Base-by-base conservation (phyloP, 495 filamentous ascomycete species). In the Beverwykella pulmonaria region DNA sequence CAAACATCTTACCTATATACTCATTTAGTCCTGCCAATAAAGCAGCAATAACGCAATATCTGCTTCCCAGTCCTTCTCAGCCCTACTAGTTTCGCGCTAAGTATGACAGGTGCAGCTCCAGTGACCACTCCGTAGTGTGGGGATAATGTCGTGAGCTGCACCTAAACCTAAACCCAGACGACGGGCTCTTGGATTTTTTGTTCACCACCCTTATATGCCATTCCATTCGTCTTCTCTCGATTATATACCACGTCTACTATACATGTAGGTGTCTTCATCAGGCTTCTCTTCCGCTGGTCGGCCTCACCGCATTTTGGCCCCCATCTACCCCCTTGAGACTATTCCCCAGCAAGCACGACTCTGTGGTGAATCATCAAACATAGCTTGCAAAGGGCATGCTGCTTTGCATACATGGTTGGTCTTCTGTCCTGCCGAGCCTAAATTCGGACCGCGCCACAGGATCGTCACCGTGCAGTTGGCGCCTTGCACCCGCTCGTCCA, bases 231-330 rank as follows among this genome's bases (percentile, higher is more conserved):
- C 10, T 44, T 56, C 49, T 63, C 53, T 57, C 15, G 15, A 7
- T 34, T 48, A 1, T 23, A 44, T 53, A 10, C 46, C 32, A 22
- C 53, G 14, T 26, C 44, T 22, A 15, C 20, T 30, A 44, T 14
- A 22, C n/a, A 60, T 55, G 60, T 20, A 55, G 30, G 26, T 41
- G 30, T 19, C 44, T 36, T 34, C 44, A 3, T 14, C 12, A 17
- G 17, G n/a, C 30, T 3, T 53, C 9, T 59, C 27, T 20, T 23
- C 39, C 14, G 63, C 49, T 47, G 44, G 41, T 19, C 39, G 26
- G 48, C 57, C 32, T 73, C 60, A 59, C 61, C 58, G 58, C 44
- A 52, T 56, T 61, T 59, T 65, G 63, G 71, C 63, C 71, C 71
- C 71, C 67, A 70, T 55, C 12, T 59, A 54, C 48, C 61, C 52